Conservation (phyloP, 2,329 filamentous ascomycete species). For the Raffaelea albimanens region DNA sequence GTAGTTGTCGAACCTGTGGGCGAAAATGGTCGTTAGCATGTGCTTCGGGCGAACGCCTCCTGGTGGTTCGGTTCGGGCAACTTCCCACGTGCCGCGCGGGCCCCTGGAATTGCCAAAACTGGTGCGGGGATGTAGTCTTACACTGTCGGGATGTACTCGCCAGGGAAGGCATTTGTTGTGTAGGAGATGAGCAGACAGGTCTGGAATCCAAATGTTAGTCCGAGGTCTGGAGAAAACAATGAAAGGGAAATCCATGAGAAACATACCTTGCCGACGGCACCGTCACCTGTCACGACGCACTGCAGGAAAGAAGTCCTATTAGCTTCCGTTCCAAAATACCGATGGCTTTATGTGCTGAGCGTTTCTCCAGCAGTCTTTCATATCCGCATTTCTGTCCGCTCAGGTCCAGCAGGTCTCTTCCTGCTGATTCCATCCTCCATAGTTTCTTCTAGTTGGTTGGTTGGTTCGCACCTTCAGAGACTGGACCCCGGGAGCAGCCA, state of each 20-base stretch:
- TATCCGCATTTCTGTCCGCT: too few species aligned
- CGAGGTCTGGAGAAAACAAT: constrained; percentile 4
- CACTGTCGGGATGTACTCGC: constrained; percentile 99
- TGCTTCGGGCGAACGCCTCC: too few species aligned
- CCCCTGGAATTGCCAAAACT: neutral
- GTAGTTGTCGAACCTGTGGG: constrained; percentile 87
- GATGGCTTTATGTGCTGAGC: neutral
- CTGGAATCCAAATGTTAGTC: constrained; percentile 38
- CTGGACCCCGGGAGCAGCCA: constrained; percentile 78
- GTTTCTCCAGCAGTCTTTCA: too few species aligned
- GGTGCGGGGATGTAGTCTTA: constrained; percentile 35
- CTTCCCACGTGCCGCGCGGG: too few species aligned
- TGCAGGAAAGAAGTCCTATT: constrained; percentile 25
- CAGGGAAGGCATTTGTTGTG: constrained; percentile 98
- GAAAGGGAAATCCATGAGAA: constrained; percentile 3
- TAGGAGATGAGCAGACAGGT: constrained; percentile 99
- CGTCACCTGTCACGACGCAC: constrained; percentile 98
- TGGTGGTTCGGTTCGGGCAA: too few species aligned
- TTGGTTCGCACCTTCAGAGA: constrained; percentile 67
- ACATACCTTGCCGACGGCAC: constrained; percentile 94
- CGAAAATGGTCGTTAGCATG: neutral
- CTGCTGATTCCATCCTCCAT: neutral
- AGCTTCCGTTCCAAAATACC: neutral
- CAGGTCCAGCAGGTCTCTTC: too few species aligned
- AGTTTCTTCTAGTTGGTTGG: neutral